Percentiles rank a stretch among this genome's conserved stretches.
phyloP scores from a whole-genome alignment of 2,329 filamentous ascomycete species.

The Alternaria burnsii region DNA sequence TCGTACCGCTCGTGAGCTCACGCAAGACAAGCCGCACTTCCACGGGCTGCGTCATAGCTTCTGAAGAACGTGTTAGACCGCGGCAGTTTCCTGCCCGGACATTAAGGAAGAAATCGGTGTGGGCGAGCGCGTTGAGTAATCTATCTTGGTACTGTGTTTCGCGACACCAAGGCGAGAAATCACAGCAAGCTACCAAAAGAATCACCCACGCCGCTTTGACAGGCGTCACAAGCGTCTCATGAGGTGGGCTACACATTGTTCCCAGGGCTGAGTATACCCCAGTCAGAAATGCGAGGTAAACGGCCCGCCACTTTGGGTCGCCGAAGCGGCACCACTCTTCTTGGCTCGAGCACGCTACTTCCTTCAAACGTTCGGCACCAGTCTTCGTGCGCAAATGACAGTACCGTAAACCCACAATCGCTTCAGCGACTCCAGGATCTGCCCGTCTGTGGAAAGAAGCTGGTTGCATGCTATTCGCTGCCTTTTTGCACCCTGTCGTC shows the following conservation, averaged over 20 bases:
- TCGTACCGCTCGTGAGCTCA: conserved; percentile 31
- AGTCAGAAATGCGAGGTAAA: conserved; percentile 26
- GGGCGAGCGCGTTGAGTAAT: conserved; percentile 15
- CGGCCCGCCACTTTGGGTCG: conserved; percentile 37
- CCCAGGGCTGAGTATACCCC: conserved; percentile 17
- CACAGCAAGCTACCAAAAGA: background rate
- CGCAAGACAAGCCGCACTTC: conserved; percentile 25
- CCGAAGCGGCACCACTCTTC: conserved; percentile 29
- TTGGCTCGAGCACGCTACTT: conserved; percentile 32
- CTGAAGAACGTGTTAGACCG: conserved; percentile 17
- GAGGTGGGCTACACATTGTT: conserved; percentile 6
- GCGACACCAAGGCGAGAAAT: background rate
- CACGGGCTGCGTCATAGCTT: conserved; percentile 34
- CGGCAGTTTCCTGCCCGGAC: conserved; percentile 25
- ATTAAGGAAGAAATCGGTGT: conserved; percentile 13
- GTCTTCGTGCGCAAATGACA: conserved; percentile 45
- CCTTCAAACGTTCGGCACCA: conserved; percentile 30
- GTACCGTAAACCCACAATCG: conserved; percentile 37
- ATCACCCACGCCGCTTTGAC: background rate
- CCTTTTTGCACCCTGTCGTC: conserved; percentile 25
- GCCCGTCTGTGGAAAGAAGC: conserved; percentile 22
- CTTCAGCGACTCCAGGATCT: conserved; percentile 30
- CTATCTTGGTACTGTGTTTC: conserved; percentile 3
- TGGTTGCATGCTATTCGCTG: conserved; percentile 27
- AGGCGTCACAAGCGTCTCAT: conserved; percentile 3